A percentile compares a stretch with the other conserved stretches of the same genome.
phyloP scores from a whole-genome alignment of 805 yeast species.

The Saitoella complicata region DNA sequence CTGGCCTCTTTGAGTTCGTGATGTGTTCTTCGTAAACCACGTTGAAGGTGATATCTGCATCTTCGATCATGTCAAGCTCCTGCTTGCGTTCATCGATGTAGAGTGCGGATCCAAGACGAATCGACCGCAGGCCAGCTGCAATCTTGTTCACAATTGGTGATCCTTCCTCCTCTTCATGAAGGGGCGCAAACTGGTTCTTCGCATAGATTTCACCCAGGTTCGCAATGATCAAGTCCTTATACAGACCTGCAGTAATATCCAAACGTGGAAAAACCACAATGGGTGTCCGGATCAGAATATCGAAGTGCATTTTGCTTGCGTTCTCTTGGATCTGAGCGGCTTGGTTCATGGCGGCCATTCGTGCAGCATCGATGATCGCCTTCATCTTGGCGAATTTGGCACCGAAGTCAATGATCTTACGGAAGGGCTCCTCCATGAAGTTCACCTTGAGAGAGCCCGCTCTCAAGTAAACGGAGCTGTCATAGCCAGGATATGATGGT shows the following conservation, averaged over 20 bases:
- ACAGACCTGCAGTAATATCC: slow-evolving; percentile 16
- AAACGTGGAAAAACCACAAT: slow-evolving; percentile 60
- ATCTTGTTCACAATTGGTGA: slow-evolving; percentile 34
- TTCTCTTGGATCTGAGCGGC: slow-evolving; percentile 44
- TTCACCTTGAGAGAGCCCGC: slow-evolving; percentile 64
- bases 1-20: slow-evolving; percentile 13
- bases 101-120: slow-evolving; percentile 49
- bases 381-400: slow-evolving; percentile 74
- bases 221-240: slow-evolving; percentile 47
- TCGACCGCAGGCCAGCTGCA: slow-evolving; percentile 53
- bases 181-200: slow-evolving; percentile 36
- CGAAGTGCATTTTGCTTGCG: slow-evolving; percentile 49
- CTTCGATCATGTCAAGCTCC: slow-evolving; percentile 40
- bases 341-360: slow-evolving; percentile 76
- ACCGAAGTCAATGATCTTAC: slow-evolving; percentile 47
- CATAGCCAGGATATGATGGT: slow-evolving; percentile 23
- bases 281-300: slow-evolving; percentile 64
- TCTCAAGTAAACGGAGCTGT: slow-evolving; percentile 41
- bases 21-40: slow-evolving; percentile 19
- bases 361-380: slow-evolving; percentile 70
- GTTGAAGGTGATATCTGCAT: slow-evolving; percentile 38
- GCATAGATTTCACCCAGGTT: slow-evolving; percentile 73
- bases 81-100: slow-evolving; percentile 33
- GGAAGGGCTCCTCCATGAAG: slow-evolving; percentile 68
- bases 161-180: slow-evolving; percentile 13